A percentile compares a stretch with the other conserved stretches of the same genome.
Evolutionary conservation across 345 rosid genomes (phyloP).

Genomic region (Excoecaria agallocha): DNA sequence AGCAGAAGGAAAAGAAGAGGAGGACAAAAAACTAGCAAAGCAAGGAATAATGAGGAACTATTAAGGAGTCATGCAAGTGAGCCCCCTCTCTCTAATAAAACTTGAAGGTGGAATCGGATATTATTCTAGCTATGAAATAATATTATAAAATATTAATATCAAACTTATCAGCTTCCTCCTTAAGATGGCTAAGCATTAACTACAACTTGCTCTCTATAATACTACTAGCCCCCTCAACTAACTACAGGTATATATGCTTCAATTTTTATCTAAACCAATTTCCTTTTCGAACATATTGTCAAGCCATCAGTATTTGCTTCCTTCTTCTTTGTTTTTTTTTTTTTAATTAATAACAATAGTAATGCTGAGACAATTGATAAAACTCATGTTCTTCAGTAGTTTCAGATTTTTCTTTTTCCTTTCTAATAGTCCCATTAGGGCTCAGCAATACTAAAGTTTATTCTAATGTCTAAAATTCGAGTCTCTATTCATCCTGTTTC

Average conservation of each 20-base stretch:
- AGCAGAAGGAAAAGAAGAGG: conserved; percentile 15
- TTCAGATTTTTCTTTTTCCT: too few relatives aligned
- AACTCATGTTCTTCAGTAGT: too few relatives aligned
- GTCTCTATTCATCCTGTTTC: too few relatives aligned
- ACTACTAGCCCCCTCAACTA: not conserved
- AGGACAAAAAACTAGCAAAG: conserved; percentile 33
- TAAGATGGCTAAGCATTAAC: not conserved
- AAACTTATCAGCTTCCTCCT: conserved; percentile 3
- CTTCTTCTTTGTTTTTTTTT: not conserved
- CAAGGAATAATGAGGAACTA: conserved; percentile 41
- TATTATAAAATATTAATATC: not conserved
- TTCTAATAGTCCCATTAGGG: too few relatives aligned
- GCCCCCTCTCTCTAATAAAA: conserved; percentile 25
- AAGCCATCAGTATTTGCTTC: not conserved
- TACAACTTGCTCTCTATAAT: not conserved
- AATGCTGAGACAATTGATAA: too few relatives aligned
- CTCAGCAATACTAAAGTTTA: too few relatives aligned
- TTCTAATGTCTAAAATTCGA: too few relatives aligned
- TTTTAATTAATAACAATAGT: too few relatives aligned
- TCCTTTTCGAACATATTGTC: not conserved
- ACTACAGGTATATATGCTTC: not conserved
- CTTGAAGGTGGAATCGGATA: conserved; percentile 32
- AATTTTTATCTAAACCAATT: too few relatives aligned
- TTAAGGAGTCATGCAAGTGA: conserved; percentile 36
- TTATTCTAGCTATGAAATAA: conserved; percentile 21